Conservation (phyloP, 805 yeast species). For the Cyberlindnera subsufficiens region DNA sequence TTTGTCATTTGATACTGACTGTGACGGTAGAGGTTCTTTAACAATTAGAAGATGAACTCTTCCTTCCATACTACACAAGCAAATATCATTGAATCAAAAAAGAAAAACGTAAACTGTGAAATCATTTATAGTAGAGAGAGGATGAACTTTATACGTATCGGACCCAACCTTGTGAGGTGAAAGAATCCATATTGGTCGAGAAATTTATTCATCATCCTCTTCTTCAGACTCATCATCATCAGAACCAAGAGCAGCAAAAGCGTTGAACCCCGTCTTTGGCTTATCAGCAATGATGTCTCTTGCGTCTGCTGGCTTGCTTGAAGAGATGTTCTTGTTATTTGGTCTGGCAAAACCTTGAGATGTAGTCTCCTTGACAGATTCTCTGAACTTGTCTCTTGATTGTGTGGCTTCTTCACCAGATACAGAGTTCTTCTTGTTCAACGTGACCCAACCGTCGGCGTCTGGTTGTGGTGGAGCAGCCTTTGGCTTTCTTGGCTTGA, state of each 20-base stretch:
- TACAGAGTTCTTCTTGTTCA: slow-evolving; percentile 31
- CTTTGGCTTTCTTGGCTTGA: slow-evolving; percentile 26
- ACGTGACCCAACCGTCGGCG: slow-evolving; percentile 81
- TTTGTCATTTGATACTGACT: slow-evolving; percentile 14
- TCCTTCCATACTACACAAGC: not conserved
- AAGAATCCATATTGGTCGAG: too few relatives aligned
- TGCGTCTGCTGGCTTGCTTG: slow-evolving; percentile 68
- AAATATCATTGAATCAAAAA: not conserved
- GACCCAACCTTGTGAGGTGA: too few relatives aligned
- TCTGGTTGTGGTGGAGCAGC: slow-evolving; percentile 44
- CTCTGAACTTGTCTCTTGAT: slow-evolving; percentile 40
- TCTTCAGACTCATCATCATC: slow-evolving; percentile 25
- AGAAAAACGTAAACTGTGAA: not conserved
- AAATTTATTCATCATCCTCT: slow-evolving; percentile 6
- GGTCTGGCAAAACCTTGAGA: slow-evolving; percentile 49
- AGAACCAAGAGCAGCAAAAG: slow-evolving; percentile 62
- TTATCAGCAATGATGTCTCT: slow-evolving; percentile 67
- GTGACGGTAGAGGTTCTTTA: slow-evolving; percentile 16
- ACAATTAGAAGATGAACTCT: slow-evolving; percentile 1
- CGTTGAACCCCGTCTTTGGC: slow-evolving; percentile 64
- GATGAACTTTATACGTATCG: too few relatives aligned
- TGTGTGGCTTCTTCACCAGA: slow-evolving; percentile 49
- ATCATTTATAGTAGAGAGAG: too few relatives aligned
- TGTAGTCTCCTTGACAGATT: slow-evolving; percentile 25
- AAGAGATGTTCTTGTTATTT: slow-evolving; percentile 67